These are phyloP conservation scores for Lachancea dasiensis DNA, from an alignment of 805 yeast genomes.

Conservation along the genomic window DNA sequence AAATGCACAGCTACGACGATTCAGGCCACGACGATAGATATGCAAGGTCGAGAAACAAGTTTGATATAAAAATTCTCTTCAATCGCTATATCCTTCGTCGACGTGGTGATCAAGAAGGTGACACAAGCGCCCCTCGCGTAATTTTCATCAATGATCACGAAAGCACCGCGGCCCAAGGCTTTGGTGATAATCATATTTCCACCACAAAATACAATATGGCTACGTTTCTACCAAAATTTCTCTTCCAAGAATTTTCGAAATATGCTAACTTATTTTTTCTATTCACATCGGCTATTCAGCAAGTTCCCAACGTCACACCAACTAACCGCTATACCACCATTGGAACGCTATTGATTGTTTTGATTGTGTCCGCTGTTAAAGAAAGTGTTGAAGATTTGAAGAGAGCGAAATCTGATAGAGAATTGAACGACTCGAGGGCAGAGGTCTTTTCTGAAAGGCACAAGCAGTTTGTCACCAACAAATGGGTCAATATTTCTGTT, in stretches of 20 bases:
- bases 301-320: slow-evolving; percentile 94
- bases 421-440: slow-evolving; percentile 73
- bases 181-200: slow-evolving; percentile 77
- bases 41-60: slow-evolving; percentile 32
- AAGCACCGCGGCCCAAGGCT: slow-evolving; percentile 51
- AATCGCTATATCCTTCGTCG: slow-evolving; percentile 33
- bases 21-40: slow-evolving; percentile 23
- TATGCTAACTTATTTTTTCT: slow-evolving; percentile 93
- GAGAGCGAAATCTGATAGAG: slow-evolving; percentile 82
- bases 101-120: slow-evolving; percentile 9
- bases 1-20: slow-evolving; percentile 28
- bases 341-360: slow-evolving; percentile 79
- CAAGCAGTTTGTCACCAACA: slow-evolving; percentile 58
- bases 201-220: slow-evolving; percentile 93
- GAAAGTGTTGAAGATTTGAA: slow-evolving; percentile 88
- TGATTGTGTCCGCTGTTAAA: slow-evolving; percentile 85
- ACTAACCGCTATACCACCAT: slow-evolving; percentile 94
- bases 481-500: slow-evolving; percentile 84
- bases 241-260: slow-evolving; percentile 94
- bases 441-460: slow-evolving; percentile 50
- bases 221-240: slow-evolving; percentile 88
- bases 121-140: slow-evolving; percentile 47
- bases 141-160: slow-evolving; percentile 60
- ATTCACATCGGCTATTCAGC: slow-evolving; percentile 90
- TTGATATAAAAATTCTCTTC: slow-evolving; percentile 36